Conservation (phyloP, 495 filamentous ascomycete genomes). For the Trichoderma parareesei region DNA sequence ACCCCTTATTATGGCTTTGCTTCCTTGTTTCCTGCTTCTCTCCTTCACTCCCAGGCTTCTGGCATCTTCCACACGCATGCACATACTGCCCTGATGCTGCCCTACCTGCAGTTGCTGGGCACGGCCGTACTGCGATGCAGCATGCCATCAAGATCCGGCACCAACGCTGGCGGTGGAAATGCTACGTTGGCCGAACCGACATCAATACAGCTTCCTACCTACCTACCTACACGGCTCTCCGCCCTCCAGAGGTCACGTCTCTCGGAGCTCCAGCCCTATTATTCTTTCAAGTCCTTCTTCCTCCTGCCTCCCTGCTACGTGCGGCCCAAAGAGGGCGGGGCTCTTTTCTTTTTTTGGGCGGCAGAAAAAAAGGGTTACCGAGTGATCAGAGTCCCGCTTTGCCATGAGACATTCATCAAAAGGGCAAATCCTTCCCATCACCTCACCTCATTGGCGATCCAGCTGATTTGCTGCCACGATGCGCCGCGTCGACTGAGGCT, state of each 20-base stretch:
- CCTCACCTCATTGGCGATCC: not conserved
- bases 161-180: no score
- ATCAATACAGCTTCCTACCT: no score
- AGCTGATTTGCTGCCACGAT: not conserved
- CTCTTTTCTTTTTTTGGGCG: not conserved
- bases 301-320: not conserved
- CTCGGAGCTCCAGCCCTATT: not conserved
- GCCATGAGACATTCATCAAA: constrained; percentile 9
- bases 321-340: not conserved
- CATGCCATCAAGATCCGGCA: no score
- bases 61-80: no score
- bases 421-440: not conserved
- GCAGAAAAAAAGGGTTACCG: constrained; percentile 8
- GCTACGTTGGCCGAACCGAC: no score
- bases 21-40: no score
- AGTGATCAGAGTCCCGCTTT: constrained; percentile 10
- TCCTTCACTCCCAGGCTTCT: no score
- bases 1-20: no score
- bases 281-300: not conserved
- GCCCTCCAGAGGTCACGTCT: not conserved
- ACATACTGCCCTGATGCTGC: no score
- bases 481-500: not conserved
- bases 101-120: no score
- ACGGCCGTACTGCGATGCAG: no score
- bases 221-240: no score